These are phyloP conservation scores for Polytrichum commune DNA, from an alignment of 225 moss, liverwort and hornwort genomes.

Conservation along the genomic window DNA sequence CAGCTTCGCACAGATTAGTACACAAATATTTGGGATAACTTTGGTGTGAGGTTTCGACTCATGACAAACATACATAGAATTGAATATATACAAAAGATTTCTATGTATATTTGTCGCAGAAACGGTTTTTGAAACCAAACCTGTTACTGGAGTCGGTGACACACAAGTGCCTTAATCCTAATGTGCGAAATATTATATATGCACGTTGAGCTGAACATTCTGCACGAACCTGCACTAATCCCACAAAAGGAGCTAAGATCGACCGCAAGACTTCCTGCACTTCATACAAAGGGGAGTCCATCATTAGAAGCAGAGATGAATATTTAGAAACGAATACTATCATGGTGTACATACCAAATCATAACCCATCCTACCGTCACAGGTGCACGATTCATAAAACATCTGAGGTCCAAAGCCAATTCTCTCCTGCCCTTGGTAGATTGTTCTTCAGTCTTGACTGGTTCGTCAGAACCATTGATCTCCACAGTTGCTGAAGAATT, in stretches of 20 bases:
- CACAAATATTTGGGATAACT: too few relatives aligned
- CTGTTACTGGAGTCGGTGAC: conserved; percentile 74
- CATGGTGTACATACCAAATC: not conserved
- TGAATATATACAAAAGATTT: too few relatives aligned
- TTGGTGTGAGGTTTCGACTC: too few relatives aligned
- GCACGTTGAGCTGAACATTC: conserved; percentile 86
- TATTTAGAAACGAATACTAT: not conserved
- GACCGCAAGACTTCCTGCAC: too few relatives aligned
- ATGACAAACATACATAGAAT: too few relatives aligned
- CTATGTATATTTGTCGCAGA: too few relatives aligned
- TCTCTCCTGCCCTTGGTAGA: conserved; percentile 20
- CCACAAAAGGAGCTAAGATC: too few relatives aligned
- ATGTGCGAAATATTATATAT: conserved; percentile 72
- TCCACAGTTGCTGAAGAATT: conserved; percentile 31
- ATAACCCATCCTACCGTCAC: conserved; percentile 51
- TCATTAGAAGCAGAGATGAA: not conserved
- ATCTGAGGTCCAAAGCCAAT: conserved; percentile 69
- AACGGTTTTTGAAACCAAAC: conserved; percentile 15
- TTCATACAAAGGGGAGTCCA: too few relatives aligned
- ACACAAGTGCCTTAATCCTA: conserved; percentile 80
- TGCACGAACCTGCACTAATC: conserved; percentile 54
- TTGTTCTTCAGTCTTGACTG: conserved; percentile 15
- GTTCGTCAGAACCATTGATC: conserved; percentile 17
- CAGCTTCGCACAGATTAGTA: too few relatives aligned
- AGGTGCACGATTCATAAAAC: conserved; percentile 82